Base-by-base conservation (phyloP, 1,139 yeast species). In the Scheffersomyces cryptocercus region DNA sequence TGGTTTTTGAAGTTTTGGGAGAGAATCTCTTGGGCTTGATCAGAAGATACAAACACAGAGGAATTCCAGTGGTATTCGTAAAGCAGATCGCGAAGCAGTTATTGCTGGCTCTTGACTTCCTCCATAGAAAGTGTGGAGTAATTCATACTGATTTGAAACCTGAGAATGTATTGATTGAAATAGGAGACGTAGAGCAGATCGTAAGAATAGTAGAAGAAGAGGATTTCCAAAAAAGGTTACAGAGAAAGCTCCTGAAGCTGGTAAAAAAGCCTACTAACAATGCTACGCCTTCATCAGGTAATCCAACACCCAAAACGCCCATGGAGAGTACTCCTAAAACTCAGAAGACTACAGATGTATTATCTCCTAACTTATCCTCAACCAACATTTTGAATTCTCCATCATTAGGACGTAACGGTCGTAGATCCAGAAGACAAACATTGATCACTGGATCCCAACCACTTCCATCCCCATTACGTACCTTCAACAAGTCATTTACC, bases 381-480 rank as follows among this genome's bases (percentile, higher is more conserved):
- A 29, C 40, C 10, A 29, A 35, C 10, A 20, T 35, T 9, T 28
- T 29, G 24, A 32, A 51, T 36, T 64, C 75, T 5, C 77, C 79
- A 2, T 68, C 75, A 0, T 55, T 72, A 24, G 77, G 77, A 2
- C 57, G 78, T 44, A 69, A 69, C 49, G 79, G 78, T 3, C 68
- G 88, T 47, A 70, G 85, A 45, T 72, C 88, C 24, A 76, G 96
- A 56, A 70, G 95, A 38, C 83, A 82, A 49, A 84, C 96, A 0
- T 67, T 89, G 34, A 85, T 91, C 39, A 88, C 95, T 0, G 97
- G 93, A 1, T 85, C 93, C 0, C 93, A 86, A 59, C 96, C 96
- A 11, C 68, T 88, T 41, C 95, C 95, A 1, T 84, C 91, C 0
- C 93, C 95, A 2, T 70, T 87, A 30, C 51, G 65, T 28, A 52